These are phyloP conservation scores for Lyophyllum atratum DNA, from an alignment of 768 basidiomycete genomes.

Conservation along the genomic window DNA sequence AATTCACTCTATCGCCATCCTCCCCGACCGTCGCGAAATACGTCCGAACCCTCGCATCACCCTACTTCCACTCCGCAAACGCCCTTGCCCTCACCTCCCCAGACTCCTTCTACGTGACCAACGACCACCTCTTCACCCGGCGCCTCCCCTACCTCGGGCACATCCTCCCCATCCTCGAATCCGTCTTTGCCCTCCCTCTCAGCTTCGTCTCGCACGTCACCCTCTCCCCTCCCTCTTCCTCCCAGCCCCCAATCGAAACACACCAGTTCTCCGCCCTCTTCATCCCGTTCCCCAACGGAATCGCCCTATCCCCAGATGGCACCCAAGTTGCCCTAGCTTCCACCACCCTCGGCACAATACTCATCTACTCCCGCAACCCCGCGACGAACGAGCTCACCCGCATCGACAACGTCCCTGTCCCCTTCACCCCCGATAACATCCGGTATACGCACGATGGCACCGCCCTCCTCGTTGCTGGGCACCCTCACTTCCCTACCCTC, in stretches of 20 bases:
- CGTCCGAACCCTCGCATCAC: slow-evolving; percentile 61
- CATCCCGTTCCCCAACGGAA: slow-evolving; percentile 69
- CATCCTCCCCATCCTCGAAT: slow-evolving; percentile 55
- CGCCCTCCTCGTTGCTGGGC: slow-evolving; percentile 60
- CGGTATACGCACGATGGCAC: slow-evolving; percentile 47
- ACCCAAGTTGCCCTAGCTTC: slow-evolving; percentile 58
- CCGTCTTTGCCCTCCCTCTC: slow-evolving; percentile 56
- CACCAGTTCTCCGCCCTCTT: slow-evolving; percentile 46
- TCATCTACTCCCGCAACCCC: slow-evolving; percentile 52
- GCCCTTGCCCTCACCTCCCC: slow-evolving; percentile 65
- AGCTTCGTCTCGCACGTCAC: slow-evolving; percentile 61
- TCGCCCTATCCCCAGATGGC: slow-evolving; percentile 56
- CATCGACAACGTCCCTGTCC: slow-evolving; percentile 44
- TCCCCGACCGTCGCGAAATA: slow-evolving; percentile 46
- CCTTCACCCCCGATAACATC: slow-evolving; percentile 67
- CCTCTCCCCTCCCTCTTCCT: slow-evolving; percentile 30
- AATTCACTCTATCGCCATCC: slow-evolving; percentile 56
- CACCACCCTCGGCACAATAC: slow-evolving; percentile 46
- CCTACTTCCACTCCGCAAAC: slow-evolving; percentile 66
- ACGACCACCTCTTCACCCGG: slow-evolving; percentile 71
- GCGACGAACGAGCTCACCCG: slow-evolving; percentile 43
- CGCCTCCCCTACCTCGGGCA: slow-evolving; percentile 56
- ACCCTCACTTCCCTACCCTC: slow-evolving; percentile 63
- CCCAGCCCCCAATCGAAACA: slow-evolving; percentile 25
- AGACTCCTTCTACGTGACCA: slow-evolving; percentile 69